phyloP scores from a whole-genome alignment of 768 basidiomycete genomes.

The Mycena belliarum region DNA sequence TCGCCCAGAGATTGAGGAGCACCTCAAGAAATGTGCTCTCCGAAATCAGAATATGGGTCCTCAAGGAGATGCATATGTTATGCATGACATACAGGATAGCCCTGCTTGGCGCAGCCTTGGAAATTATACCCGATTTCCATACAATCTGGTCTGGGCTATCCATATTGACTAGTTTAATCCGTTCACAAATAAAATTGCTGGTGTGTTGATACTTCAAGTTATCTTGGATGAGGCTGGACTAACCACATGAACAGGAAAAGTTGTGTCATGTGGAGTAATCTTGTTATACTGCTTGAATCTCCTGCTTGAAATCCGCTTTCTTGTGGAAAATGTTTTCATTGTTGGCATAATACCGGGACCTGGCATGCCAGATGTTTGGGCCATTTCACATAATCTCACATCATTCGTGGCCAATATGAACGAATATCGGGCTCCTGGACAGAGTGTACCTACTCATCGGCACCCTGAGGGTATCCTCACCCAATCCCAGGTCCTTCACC shows the following conservation, averaged over 20 bases:
- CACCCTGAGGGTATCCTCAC: not conserved
- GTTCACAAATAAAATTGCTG: not conserved
- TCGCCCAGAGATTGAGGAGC: not conserved
- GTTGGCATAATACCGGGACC: not conserved
- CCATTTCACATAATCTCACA: not conserved
- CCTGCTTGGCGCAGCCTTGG: not conserved
- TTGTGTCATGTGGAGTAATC: not conserved
- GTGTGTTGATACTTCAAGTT: too few species aligned
- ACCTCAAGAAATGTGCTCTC: not conserved
- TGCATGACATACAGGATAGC: not conserved
- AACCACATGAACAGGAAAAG: not conserved
- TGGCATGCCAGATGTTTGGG: not conserved
- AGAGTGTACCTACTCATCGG: not conserved
- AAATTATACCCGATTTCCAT: not conserved
- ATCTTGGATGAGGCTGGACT: not conserved
- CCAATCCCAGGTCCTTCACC: not conserved
- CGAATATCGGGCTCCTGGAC: not conserved
- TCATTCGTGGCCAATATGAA: not conserved
- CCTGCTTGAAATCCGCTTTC: not conserved
- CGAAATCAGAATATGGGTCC: too few species aligned
- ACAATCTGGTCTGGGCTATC: not conserved
- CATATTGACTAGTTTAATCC: not conserved
- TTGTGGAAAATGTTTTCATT: not conserved
- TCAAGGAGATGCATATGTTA: too few species aligned
- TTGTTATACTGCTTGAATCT: not conserved